Evolutionary conservation across 495 filamentous ascomycete species (phyloP).

Genomic region (Margaritispora aquatica): DNA sequence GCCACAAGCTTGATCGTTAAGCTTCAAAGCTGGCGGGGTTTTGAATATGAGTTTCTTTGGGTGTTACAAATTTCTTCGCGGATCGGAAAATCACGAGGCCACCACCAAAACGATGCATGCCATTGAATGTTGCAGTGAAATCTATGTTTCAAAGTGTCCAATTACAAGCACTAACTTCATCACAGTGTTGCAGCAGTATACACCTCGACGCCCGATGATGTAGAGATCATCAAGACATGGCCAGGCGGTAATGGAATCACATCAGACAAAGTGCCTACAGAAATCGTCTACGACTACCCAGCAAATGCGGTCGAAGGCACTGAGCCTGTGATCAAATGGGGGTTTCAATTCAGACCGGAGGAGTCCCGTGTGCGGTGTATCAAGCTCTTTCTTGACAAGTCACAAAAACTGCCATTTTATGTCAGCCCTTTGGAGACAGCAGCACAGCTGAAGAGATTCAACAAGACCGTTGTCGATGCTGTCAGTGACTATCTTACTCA

Average conservation of each 20-base stretch:
- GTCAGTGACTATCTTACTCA: slow-evolving; percentile 64
- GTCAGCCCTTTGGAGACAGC: slow-evolving; percentile 70
- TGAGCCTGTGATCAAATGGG: slow-evolving; percentile 54
- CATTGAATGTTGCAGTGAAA: too few species aligned
- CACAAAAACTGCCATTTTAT: slow-evolving; percentile 70
- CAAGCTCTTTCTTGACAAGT: slow-evolving; percentile 73
- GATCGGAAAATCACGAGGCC: too few species aligned
- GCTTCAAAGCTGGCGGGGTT: background rate
- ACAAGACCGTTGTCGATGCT: slow-evolving; percentile 53
- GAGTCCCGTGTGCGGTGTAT: slow-evolving; percentile 70
- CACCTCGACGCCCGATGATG: slow-evolving; percentile 66
- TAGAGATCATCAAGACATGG: slow-evolving; percentile 79
- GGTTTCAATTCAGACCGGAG: slow-evolving; percentile 71
- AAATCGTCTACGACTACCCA: slow-evolving; percentile 48
- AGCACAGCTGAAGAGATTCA: slow-evolving; percentile 59
- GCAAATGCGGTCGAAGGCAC: slow-evolving; percentile 28
- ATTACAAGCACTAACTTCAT: slow-evolving; percentile 2
- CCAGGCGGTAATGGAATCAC: slow-evolving; percentile 69
- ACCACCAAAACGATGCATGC: too few species aligned
- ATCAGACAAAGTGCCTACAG: slow-evolving; percentile 62
- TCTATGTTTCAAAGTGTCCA: too few species aligned
- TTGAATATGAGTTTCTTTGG: background rate
- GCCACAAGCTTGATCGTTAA: too few species aligned
- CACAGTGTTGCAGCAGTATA: slow-evolving; percentile 66
- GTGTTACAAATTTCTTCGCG: too few species aligned